A percentile compares a stretch with the other conserved stretches of the same genome.
phyloP scores from a whole-genome alignment of 805 yeast genomes.

The Saturnispora mendoncae region DNA sequence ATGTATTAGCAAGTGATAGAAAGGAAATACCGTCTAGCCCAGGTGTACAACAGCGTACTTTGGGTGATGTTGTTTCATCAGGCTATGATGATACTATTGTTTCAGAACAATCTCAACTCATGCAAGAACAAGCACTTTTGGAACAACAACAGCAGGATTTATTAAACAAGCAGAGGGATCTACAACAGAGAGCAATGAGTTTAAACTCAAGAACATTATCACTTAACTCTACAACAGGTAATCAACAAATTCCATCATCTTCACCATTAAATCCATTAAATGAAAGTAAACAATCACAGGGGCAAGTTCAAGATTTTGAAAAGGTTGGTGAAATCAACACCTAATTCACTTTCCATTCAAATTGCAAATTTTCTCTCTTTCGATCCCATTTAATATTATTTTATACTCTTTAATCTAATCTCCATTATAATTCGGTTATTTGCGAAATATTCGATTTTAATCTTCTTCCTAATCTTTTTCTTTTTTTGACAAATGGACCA shows the following conservation, averaged over 20 bases:
- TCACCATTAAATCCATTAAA: slow-evolving; percentile 8
- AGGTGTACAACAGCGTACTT: not conserved
- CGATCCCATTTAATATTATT: too few relatives aligned
- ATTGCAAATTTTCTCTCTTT: too few relatives aligned
- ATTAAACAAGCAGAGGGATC: slow-evolving; percentile 13
- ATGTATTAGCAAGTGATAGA: not conserved
- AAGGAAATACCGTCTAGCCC: not conserved
- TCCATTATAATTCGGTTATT: not conserved
- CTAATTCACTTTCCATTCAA: too few relatives aligned
- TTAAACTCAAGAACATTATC: slow-evolving; percentile 10
- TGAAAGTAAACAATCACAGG: not conserved
- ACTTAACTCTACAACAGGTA: slow-evolving; percentile 6
- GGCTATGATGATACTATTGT: not conserved
- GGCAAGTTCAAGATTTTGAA: slow-evolving; percentile 8
- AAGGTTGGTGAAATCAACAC: slow-evolving; percentile 21
- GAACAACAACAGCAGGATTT: slow-evolving; percentile 16
- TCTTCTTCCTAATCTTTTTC: not conserved
- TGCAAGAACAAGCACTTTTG: slow-evolving; percentile 13
- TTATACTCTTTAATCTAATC: not conserved
- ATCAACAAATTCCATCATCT: not conserved
- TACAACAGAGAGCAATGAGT: slow-evolving; percentile 14
- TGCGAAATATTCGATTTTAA: slow-evolving; percentile 1
- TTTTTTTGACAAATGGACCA: slow-evolving; percentile 1
- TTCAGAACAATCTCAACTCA: slow-evolving; percentile 11
- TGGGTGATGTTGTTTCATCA: not conserved